These are phyloP conservation scores for Fusarium agapanthi DNA, from an alignment of 2,329 filamentous ascomycete species.

Conservation along the genomic window DNA sequence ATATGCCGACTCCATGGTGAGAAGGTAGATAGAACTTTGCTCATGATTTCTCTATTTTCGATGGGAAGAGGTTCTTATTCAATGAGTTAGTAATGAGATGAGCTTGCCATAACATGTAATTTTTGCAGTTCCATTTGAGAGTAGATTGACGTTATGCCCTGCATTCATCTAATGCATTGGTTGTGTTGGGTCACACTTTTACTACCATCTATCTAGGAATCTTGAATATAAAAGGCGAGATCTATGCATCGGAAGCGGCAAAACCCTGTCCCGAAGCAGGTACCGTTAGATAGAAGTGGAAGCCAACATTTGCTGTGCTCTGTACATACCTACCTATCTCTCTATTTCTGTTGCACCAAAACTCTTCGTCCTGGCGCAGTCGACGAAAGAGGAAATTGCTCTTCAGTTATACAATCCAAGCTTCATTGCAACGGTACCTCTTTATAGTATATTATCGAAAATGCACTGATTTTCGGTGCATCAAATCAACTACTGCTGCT, in stretches of 20 bases:
- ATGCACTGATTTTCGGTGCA: conserved; percentile 1
- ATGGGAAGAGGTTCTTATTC: background rate
- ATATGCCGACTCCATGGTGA: conserved; percentile 31
- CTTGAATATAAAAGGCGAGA: background rate
- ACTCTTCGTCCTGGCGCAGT: conserved; percentile 22
- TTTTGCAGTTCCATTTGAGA: background rate
- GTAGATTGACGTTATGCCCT: conserved; percentile 17
- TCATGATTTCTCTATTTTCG: conserved; percentile 13
- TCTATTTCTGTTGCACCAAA: conserved; percentile 20
- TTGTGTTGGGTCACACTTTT: background rate
- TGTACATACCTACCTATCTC: background rate
- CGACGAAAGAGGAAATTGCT: conserved; percentile 7
- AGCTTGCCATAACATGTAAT: background rate
- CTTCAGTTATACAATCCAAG: background rate
- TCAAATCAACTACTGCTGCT: background rate
- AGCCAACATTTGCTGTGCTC: background rate
- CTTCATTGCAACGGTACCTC: background rate
- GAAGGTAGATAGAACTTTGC: background rate
- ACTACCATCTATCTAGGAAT: background rate
- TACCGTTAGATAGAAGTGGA: conserved; percentile 10
- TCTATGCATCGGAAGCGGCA: conserved; percentile 31
- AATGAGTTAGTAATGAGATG: background rate
- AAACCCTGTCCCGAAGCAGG: conserved; percentile 37
- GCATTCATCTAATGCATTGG: background rate
- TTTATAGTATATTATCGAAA: background rate